Base-by-base conservation (phyloP, 768 basidiomycete genomes). In the Auriscalpium microsporum region DNA sequence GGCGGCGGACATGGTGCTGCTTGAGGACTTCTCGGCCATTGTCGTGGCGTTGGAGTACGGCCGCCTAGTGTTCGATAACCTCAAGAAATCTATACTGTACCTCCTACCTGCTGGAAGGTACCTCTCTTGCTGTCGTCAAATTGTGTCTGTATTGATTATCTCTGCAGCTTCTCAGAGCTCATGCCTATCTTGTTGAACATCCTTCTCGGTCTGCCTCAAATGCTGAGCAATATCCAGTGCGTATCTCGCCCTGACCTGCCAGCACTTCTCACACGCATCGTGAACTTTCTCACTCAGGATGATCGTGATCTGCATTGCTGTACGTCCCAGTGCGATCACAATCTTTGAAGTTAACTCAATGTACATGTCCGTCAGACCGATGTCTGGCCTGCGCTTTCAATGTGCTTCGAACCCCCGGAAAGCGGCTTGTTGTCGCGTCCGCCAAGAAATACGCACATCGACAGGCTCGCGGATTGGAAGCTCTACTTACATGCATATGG, bases 21-120 rank as follows among this genome's bases (percentile, higher is more conserved):
- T 83, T 49, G 79, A 83, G 54, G 81, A 84, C 64, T 83, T 87
- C 60, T 78, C 81, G 1, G 79, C 82, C 1, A 84, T 86, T 57
- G 73, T 82, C 49, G 75, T 75, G 45, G 85, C 81, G 1, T 78
- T 86, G 61, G 74, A 82, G 65, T 83, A 84, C 65, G 85, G 85
- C 40, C 79, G 82, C 38, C 71, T 83, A 13, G 78, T 81, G 16
- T 84, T 79, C 61, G 82, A 84, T 63, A 86, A 86, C 60, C 70
- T 86, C 36, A 76, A 79, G 71, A 79, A 83, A 71, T 69, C 76
- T 14, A 74, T 76, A 6, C 57, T 80, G n/a, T 78, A 79, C 53
- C 67, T 79, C 13, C 65, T 79, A 44, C 76, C 77, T 8, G 78
- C 76, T 44, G 77, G 78, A 63, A 72, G 73, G 68, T 80, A 68